Percentiles rank a stretch among this genome's conserved stretches.
Evolutionary conservation across 2,329 filamentous ascomycete genomes (phyloP).

Genomic region (Epichloe sp.): DNA sequence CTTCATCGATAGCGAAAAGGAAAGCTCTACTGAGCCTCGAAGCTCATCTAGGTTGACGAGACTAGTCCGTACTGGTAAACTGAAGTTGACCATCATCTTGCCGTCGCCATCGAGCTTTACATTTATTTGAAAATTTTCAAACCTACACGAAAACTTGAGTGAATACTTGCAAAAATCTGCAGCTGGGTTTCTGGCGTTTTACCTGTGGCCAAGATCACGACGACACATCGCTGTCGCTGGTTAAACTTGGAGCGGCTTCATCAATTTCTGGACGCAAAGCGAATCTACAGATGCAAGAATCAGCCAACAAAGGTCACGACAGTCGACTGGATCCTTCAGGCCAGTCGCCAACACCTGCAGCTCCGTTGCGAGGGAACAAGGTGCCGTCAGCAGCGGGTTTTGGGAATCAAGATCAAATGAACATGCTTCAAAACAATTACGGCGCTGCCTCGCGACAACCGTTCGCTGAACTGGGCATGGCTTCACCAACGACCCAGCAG

Average conservation of each 20-base stretch:
- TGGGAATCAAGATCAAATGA: neutral
- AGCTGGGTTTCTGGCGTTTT: too few species aligned
- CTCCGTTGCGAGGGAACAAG: neutral
- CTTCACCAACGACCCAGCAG: constrained; percentile 14
- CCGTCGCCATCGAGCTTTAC: neutral
- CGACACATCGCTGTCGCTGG: neutral
- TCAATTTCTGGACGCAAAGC: neutral
- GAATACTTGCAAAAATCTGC: neutral
- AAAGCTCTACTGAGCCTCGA: too few species aligned
- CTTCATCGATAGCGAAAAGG: too few species aligned
- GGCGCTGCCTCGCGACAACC: neutral
- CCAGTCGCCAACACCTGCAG: neutral
- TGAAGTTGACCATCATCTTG: too few species aligned
- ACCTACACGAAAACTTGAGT: neutral
- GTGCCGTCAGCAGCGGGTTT: neutral
- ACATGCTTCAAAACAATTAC: neutral
- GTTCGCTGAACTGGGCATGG: constrained; percentile 27
- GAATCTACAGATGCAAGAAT: neutral
- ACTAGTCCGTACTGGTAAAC: too few species aligned
- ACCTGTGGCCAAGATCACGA: neutral
- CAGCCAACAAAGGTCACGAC: neutral
- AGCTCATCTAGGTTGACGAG: too few species aligned
- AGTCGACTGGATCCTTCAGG: neutral
- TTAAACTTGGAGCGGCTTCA: neutral
- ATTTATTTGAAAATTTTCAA: neutral